These are phyloP conservation scores for Aureobasidium sp. DNA, from an alignment of 2,329 filamentous ascomycete genomes.

Conservation along the genomic window DNA sequence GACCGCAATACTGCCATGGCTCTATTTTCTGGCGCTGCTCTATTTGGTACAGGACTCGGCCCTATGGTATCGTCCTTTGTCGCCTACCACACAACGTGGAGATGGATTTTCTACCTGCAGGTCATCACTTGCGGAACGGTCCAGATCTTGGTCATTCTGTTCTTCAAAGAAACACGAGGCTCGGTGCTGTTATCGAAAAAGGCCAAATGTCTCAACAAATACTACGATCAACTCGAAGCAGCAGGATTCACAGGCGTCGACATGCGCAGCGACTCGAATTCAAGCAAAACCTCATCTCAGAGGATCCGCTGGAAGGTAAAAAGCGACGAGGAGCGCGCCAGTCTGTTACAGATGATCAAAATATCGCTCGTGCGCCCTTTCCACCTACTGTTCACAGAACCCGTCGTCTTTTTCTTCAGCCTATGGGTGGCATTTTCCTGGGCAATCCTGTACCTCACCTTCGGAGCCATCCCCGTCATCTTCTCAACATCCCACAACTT, in stretches of 20 bases:
- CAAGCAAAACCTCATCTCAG: conserved; percentile 26
- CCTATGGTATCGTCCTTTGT: conserved; percentile 67
- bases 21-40: conserved; percentile 68
- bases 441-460: conserved; percentile 80
- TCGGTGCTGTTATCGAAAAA: conserved; percentile 71
- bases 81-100: conserved; percentile 47
- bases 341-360: conserved; percentile 58
- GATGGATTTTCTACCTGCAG: conserved; percentile 85
- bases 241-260: conserved; percentile 51
- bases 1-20: conserved; percentile 86
- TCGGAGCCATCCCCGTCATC: conserved; percentile 70
- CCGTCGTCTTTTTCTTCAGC: conserved; percentile 77
- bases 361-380: conserved; percentile 73
- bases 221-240: conserved; percentile 65
- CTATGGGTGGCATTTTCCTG: conserved; percentile 86
- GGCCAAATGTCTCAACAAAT: conserved; percentile 63
- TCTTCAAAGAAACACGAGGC: conserved; percentile 76
- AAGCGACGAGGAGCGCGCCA: conserved; percentile 66
- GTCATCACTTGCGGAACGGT: conserved; percentile 58
- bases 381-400: conserved; percentile 64
- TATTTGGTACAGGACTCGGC: conserved; percentile 71
- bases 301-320: conserved; percentile 73
- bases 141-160: conserved; percentile 53
- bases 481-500: conserved; percentile 62
- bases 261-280: conserved; percentile 27